Percentiles rank a stretch among this genome's conserved stretches.
These are phyloP conservation scores for Isatis tinctoria DNA, from an alignment of 345 rosid species.

Conservation along the genomic window DNA sequence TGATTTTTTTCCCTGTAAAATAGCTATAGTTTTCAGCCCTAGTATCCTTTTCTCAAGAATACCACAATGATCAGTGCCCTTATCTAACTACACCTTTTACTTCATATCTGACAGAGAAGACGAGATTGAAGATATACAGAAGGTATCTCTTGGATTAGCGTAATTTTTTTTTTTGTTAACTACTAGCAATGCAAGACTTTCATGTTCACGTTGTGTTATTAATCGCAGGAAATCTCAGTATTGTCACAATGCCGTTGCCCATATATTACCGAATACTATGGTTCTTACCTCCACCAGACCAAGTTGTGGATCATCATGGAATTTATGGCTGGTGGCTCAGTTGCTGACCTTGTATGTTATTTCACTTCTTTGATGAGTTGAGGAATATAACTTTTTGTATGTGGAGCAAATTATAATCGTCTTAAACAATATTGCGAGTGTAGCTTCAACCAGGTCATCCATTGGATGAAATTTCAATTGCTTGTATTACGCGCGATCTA, in stretches of 20 bases:
- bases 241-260: conserved; percentile 93
- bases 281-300: conserved; percentile 95
- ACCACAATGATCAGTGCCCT: conserved; percentile 4
- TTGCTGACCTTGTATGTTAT: conserved; percentile 95
- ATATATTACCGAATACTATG: conserved; percentile 93
- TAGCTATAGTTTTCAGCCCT: conserved; percentile 1
- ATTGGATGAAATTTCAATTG: conserved; percentile 88
- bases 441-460: conserved; percentile 97
- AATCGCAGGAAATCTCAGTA: conserved; percentile 87
- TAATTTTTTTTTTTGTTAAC: too few species aligned
- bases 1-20: neutral
- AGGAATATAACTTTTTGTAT: neutral
- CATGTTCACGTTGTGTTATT: conserved; percentile 29
- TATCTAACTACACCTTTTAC: conserved; percentile 22
- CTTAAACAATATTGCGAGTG: conserved; percentile 16
- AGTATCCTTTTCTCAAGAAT: neutral
- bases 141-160: conserved; percentile 48
- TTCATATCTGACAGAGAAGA: conserved; percentile 70
- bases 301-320: conserved; percentile 99
- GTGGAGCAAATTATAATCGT: neutral
- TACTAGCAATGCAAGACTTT: neutral
- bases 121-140: conserved; percentile 98
- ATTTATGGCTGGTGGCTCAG: conserved; percentile 99
- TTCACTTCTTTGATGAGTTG: conserved; percentile 25
- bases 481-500: conserved; percentile 87